A percentile compares a stretch with the other conserved stretches of the same genome.
These are phyloP conservation scores for Fusarium sp. DNA, from an alignment of 2,329 filamentous ascomycete genomes.

Conservation along the genomic window DNA sequence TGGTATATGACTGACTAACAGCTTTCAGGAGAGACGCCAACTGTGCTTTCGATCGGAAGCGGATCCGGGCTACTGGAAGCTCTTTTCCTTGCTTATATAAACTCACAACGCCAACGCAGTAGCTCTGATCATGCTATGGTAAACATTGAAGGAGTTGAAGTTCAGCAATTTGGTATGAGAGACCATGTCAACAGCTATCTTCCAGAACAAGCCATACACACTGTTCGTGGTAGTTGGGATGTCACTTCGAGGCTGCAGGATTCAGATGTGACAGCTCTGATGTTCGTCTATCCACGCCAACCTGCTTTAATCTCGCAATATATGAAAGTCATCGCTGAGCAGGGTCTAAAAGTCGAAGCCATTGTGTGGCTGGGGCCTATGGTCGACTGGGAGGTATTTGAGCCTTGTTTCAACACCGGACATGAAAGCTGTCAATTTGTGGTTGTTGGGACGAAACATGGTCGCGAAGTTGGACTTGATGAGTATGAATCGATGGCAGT, in stretches of 20 bases:
- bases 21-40: slow-evolving; percentile 1
- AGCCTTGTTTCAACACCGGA: slow-evolving; percentile 23
- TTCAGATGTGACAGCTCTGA: slow-evolving; percentile 32
- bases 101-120: neutral
- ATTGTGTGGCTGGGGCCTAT: slow-evolving; percentile 42
- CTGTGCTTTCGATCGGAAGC: slow-evolving; percentile 45
- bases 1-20: neutral
- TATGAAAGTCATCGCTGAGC: slow-evolving; percentile 13
- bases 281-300: slow-evolving; percentile 51
- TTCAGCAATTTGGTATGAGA: slow-evolving; percentile 28
- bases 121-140: neutral
- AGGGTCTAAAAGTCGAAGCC: slow-evolving; percentile 1
- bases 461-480: slow-evolving; percentile 28
- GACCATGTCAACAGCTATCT: slow-evolving; percentile 40
- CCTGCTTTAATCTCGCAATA: slow-evolving; percentile 43
- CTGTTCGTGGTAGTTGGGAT: slow-evolving; percentile 47
- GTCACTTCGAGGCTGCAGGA: slow-evolving; percentile 41
- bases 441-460: slow-evolving; percentile 14
- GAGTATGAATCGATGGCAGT: slow-evolving; percentile 39
- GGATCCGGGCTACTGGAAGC: slow-evolving; percentile 45
- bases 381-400: slow-evolving; percentile 41
- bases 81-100: slow-evolving; percentile 28
- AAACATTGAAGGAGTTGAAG: slow-evolving; percentile 43
- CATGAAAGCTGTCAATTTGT: slow-evolving; percentile 1
- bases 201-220: slow-evolving; percentile 39